Evolutionary conservation across 257 asterid genomes (phyloP).

Genomic region (Ilex asprella): DNA sequence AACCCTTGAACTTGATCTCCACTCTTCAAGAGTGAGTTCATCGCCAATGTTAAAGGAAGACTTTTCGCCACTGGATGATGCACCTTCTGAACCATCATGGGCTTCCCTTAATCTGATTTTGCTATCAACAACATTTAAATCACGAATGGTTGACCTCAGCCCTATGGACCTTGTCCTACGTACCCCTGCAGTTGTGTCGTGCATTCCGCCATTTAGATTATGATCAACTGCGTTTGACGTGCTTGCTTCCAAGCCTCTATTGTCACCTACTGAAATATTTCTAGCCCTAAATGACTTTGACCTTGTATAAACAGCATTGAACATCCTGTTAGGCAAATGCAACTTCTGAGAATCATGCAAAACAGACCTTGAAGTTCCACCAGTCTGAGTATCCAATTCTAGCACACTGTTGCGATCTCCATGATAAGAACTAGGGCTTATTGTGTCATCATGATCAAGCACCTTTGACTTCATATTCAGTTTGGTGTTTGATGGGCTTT

Average conservation of each 20-base stretch:
- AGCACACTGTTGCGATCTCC: constrained; percentile 26
- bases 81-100: constrained; percentile 40
- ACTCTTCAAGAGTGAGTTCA: constrained; percentile 46
- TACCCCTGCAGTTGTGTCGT: constrained; percentile 41
- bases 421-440: constrained; percentile 22
- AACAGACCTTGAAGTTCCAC: constrained; percentile 35
- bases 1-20: constrained; percentile 37
- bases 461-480: constrained; percentile 25
- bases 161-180: constrained; percentile 72
- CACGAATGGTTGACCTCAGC: constrained; percentile 46
- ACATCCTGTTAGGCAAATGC: constrained; percentile 60
- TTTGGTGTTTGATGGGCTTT: constrained; percentile 16
- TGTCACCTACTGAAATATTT: constrained; percentile 38
- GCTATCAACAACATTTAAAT: constrained; percentile 28
- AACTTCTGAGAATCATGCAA: constrained; percentile 39
- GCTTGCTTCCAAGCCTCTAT: constrained; percentile 49
- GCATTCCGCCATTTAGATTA: constrained; percentile 38
- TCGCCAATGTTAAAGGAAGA: constrained; percentile 44
- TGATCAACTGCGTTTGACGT: constrained; percentile 43
- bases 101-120: constrained; percentile 33
- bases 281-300: constrained; percentile 50
- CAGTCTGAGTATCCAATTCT: constrained; percentile 29
- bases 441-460: constrained; percentile 22
- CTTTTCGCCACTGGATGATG: constrained; percentile 37
- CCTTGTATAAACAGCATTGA: constrained; percentile 78